Percentiles rank a stretch among this genome's conserved stretches.
Evolutionary conservation across 306 rosid genomes (phyloP).

Genomic region (Begonia peltatifolia): DNA sequence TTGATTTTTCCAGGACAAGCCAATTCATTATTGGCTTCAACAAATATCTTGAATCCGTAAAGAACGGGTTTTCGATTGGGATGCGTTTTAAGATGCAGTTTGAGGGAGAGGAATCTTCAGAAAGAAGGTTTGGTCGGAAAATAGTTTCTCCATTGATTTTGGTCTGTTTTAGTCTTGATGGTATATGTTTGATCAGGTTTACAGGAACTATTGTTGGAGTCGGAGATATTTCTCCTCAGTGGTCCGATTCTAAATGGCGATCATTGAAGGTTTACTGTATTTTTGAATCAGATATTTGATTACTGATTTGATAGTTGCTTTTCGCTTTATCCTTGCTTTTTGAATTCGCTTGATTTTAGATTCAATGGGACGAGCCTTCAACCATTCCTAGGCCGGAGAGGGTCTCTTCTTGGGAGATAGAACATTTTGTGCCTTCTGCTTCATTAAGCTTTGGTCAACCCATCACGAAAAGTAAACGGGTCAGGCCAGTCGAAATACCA

Average conservation of each 20-base stretch:
- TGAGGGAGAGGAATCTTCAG: slow-evolving; percentile 86
- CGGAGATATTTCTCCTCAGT: slow-evolving; percentile 51
- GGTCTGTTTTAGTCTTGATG: slow-evolving; percentile 4
- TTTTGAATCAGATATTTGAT: slow-evolving; percentile 14
- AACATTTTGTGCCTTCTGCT: slow-evolving; percentile 52
- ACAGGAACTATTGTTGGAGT: slow-evolving; percentile 72
- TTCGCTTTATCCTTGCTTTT: slow-evolving; percentile 1
- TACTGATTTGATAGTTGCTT: too few relatives aligned
- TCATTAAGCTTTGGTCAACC: slow-evolving; percentile 38
- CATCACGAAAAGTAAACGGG: slow-evolving; percentile 37
- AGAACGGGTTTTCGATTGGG: slow-evolving; percentile 45
- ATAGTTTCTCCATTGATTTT: slow-evolving; percentile 6
- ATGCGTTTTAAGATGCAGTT: slow-evolving; percentile 76
- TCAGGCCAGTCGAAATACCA: slow-evolving; percentile 40
- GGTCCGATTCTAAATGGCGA: slow-evolving; percentile 74
- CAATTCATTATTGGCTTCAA: slow-evolving; percentile 65
- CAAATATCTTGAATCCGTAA: slow-evolving; percentile 57
- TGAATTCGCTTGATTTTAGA: slow-evolving; percentile 18
- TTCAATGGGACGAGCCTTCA: slow-evolving; percentile 89
- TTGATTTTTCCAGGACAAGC: slow-evolving; percentile 39
- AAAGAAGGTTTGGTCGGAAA: slow-evolving; percentile 72
- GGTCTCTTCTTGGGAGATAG: slow-evolving; percentile 92
- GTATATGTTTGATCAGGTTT: slow-evolving; percentile 38
- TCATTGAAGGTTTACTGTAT: slow-evolving; percentile 53
- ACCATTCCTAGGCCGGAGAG: slow-evolving; percentile 72